A percentile compares a stretch with the other conserved stretches of the same genome.
phyloP scores from a whole-genome alignment of 257 asterid species.

The Solanum paucissectum region DNA sequence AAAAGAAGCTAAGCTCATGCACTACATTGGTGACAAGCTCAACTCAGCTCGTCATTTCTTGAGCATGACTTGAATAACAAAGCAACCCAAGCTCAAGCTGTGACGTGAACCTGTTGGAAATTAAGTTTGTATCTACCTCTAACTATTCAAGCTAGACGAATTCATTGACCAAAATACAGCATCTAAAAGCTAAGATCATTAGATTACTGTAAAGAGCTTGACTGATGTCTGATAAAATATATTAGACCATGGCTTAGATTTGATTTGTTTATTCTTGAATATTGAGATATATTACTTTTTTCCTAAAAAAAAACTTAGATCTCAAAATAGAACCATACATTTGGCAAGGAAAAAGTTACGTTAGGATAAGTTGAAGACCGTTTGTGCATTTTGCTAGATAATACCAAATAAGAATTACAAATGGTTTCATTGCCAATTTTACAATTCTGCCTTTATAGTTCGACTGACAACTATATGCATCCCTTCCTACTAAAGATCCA shows the following conservation, averaged over 20 bases:
- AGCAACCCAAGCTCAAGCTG: background rate
- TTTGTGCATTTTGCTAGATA: conserved; percentile 1
- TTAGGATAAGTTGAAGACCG: background rate
- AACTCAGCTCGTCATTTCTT: background rate
- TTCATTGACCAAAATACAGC: background rate
- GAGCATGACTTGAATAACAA: background rate
- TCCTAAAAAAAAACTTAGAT: background rate
- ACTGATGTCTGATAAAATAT: background rate
- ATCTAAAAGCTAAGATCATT: background rate
- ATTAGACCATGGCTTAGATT: background rate
- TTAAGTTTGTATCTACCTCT: background rate
- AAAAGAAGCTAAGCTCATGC: background rate
- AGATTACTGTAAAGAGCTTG: background rate
- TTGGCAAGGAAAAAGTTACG: background rate
- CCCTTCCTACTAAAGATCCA: background rate
- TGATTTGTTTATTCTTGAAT: background rate
- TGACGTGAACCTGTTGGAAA: background rate
- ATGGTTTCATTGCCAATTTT: background rate
- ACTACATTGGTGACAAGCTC: background rate
- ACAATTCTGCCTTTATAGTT: background rate
- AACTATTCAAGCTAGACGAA: background rate
- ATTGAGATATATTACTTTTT: background rate
- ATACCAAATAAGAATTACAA: background rate
- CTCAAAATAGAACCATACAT: background rate
- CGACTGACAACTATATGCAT: background rate